Evolutionary conservation across 2,329 filamentous ascomycete genomes (phyloP).

Genomic region (Colletotrichum destructivum): DNA sequence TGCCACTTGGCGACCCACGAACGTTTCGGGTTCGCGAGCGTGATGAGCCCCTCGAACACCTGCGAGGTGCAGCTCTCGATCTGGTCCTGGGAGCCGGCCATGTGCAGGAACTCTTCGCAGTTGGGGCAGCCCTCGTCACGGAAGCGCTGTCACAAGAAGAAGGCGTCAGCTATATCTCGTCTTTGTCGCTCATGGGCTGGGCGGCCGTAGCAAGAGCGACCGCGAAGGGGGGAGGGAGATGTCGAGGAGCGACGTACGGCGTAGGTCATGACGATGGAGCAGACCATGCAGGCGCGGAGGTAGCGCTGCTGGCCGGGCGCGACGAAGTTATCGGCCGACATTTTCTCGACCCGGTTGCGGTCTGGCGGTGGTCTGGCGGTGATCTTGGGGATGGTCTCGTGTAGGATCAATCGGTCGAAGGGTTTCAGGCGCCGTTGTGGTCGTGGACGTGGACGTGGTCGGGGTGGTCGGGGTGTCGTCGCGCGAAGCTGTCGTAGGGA

Average conservation of each 20-base stretch:
- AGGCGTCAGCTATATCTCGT: not conserved
- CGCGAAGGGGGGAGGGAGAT: constrained; percentile 16
- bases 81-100: constrained; percentile 82
- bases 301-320: constrained; percentile 84
- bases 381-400: not conserved
- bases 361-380: too few species aligned
- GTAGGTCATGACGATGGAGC: constrained; percentile 91
- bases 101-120: constrained; percentile 92
- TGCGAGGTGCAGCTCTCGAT: constrained; percentile 95
- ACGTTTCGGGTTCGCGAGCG: constrained; percentile 83
- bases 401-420: not conserved
- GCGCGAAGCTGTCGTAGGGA: constrained; percentile 3
- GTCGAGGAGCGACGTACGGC: constrained; percentile 65
- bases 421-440: not conserved
- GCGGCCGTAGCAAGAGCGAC: too few species aligned
- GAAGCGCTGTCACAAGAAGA: constrained; percentile 76
- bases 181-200: not conserved
- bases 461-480: constrained; percentile 6
- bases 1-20: constrained; percentile 99
- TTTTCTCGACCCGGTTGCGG: constrained; percentile 44
- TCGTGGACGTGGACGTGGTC: not conserved
- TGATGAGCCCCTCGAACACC: constrained; percentile 94
- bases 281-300: constrained; percentile 98
- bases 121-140: constrained; percentile 92
- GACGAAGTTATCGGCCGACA: constrained; percentile 74